Evolutionary conservation across 768 basidiomycete genomes (phyloP), one percentile per base, ranked within the genome.

Genomic region (Leccinum pellstonianum): DNA sequence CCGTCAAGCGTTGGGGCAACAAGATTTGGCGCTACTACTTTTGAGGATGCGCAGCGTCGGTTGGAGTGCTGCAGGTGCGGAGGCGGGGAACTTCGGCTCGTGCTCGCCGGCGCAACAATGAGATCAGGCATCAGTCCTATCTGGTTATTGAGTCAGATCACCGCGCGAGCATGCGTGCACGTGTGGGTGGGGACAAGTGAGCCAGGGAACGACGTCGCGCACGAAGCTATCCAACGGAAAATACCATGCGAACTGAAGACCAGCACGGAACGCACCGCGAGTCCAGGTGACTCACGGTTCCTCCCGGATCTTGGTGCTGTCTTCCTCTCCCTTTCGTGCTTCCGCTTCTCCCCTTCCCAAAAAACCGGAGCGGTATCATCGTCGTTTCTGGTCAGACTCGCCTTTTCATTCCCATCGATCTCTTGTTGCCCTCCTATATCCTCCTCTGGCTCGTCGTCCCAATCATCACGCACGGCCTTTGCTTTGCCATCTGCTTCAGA

Each of bases 41-140:
- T 90, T 92, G 12, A 90, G 80, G 57, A 91, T 91, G 38, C 85
- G 85, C 65, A 90, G 77, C 8, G 81, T 70, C 9, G 86, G 82
- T 53, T 87, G 85, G 62, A 91, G 77, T 0, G n/a, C n/a, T n/a
- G n/a, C n/a, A n/a, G n/a, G n/a, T n/a, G n/a, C n/a, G n/a, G n/a
- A 2, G 86, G 81, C 1, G 81, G 68, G 4, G 77, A 67, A 1
- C 74, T 71, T 14, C 74, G 68, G 10, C 76, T 64, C 4, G 78
- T 76, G 55, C 72, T 73, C 14, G 79, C 71, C 1, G 69, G 66
- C 0, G 79, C 66, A 2, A 86, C 74, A 52, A 89, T 72, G 19
- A 90, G 71, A 27, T 82, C 74, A 1, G 27, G 27, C 6, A 27
- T 27, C 27, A 1, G 7, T 27, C 27, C 1, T 27, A 0, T 27